Evolutionary conservation across 768 basidiomycete genomes (phyloP), one percentile per base, ranked within the genome.

Genomic region (Kwoniella sp.): DNA sequence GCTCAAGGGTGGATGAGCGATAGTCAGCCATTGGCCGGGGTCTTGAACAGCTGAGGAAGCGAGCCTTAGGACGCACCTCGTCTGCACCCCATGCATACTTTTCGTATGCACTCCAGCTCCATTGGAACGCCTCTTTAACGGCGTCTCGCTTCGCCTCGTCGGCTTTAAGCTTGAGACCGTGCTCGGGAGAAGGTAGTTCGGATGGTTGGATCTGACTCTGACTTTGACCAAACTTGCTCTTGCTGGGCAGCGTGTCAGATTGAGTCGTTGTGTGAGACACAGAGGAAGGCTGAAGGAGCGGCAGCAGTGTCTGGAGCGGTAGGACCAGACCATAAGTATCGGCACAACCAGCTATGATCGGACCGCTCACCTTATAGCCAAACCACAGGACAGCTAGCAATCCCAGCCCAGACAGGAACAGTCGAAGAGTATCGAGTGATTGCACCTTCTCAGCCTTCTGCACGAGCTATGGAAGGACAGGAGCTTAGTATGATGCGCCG

Each of bases 61-160:
- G 15, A 8, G 22, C n/a, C 27, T 28, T 20, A 25, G 12, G 26
- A 39, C 45, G 46, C 38, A 54, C 52, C 28, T 54, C 52, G 23
- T 54, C 52, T 41, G 52, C 31, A 25, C 52, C 52, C 52, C 52
- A 54, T 23, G 45, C 52, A 29, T 54, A 20, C 28, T 46, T 54
- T 29, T 54, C 52, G 37, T 54, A 54, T 3, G 52, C 52, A 42
- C 47, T 28, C 52, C 52, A 54, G 28, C 56, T 57, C 43, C 46
- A 57, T 50, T 57, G 34, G 26, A 57, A 52, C 32, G 56, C 56
- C 25, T 57, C 56, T 31, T 52, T 57, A 9, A 57, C 38, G n/a
- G 56, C 46, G 12, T 57, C 31, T 25, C 50, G 27, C 50, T 52
- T 57, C 27, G 47, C 50, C 12, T 46, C 50, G 26, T 57, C 56